These are phyloP conservation scores for Botrytis paeoniae DNA, from an alignment of 2,329 filamentous ascomycete genomes.

Conservation along the genomic window DNA sequence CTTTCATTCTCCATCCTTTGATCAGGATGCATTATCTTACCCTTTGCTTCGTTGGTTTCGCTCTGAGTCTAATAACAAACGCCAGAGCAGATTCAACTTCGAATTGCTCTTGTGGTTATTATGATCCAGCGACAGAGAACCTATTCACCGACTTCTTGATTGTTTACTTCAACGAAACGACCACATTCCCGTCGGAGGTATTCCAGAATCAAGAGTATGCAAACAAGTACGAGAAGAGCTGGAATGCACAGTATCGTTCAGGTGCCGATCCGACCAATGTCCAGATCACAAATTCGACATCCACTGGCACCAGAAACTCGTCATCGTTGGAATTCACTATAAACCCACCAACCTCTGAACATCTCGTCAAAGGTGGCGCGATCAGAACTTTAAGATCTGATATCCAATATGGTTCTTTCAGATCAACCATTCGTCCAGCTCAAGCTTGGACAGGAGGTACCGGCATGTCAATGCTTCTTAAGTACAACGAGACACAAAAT, in stretches of 20 bases:
- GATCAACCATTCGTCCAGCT: conserved; percentile 43
- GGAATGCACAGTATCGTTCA: conserved; percentile 45
- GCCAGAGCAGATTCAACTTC: conserved; percentile 25
- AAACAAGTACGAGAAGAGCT: conserved; percentile 46
- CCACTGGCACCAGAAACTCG: not conserved
- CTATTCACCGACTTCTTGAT: conserved; percentile 48
- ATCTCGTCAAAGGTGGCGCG: conserved; percentile 43
- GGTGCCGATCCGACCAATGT: conserved; percentile 42
- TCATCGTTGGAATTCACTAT: conserved; percentile 14
- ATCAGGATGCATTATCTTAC: not conserved
- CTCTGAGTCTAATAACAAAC: not conserved
- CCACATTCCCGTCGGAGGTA: conserved; percentile 32
- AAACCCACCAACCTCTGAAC: conserved; percentile 16
- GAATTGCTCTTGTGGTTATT: conserved; percentile 46
- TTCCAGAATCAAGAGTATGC: conserved; percentile 43
- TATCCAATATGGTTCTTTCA: conserved; percentile 48
- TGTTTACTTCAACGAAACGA: conserved; percentile 50
- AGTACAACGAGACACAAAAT: conserved; percentile 45
- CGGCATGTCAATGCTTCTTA: conserved; percentile 46
- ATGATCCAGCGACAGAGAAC: conserved; percentile 40
- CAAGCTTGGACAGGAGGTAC: conserved; percentile 40
- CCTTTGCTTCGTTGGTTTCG: not conserved
- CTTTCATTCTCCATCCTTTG: not conserved
- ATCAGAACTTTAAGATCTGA: conserved; percentile 45
- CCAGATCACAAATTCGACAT: conserved; percentile 7